These are phyloP conservation scores for Daldinia sp. DNA, from an alignment of 2,329 filamentous ascomycete genomes.

Conservation along the genomic window DNA sequence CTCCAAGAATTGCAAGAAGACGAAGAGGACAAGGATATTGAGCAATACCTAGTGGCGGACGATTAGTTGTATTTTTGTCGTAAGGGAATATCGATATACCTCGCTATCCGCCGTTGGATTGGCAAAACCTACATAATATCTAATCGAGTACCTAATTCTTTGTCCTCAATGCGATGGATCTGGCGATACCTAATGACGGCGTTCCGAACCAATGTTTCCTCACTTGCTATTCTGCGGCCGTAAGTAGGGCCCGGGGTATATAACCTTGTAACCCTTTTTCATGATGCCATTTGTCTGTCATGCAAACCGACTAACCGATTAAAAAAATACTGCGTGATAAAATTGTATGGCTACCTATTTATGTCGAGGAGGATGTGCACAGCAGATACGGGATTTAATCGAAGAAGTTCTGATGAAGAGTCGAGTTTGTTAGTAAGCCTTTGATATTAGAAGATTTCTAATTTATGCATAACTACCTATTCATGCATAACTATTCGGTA, in stretches of 20 bases:
- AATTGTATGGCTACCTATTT: neutral
- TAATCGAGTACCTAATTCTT: neutral
- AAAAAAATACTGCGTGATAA: neutral
- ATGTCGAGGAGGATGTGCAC: neutral
- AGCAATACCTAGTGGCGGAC: slow-evolving; percentile 66
- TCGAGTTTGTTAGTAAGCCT: neutral
- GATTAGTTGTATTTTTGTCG: neutral
- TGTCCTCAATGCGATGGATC: neutral
- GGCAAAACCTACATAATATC: neutral
- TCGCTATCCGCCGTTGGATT: neutral
- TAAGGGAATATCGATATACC: neutral
- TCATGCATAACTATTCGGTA: no score
- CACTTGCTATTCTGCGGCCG: neutral
- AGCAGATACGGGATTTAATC: no score
- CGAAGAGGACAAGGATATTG: slow-evolving; percentile 78
- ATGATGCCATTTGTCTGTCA: neutral
- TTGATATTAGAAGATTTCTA: no score
- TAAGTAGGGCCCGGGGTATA: no score
- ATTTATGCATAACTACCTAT: neutral
- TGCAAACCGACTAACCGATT: neutral
- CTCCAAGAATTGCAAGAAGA: slow-evolving; percentile 65
- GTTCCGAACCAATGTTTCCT: neutral
- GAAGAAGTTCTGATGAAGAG: no score
- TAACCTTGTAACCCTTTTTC: neutral
- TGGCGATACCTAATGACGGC: neutral